phyloP scores from a whole-genome alignment of 371 early-diverging fungal genomes.

The Phascolomyces articulosus region DNA sequence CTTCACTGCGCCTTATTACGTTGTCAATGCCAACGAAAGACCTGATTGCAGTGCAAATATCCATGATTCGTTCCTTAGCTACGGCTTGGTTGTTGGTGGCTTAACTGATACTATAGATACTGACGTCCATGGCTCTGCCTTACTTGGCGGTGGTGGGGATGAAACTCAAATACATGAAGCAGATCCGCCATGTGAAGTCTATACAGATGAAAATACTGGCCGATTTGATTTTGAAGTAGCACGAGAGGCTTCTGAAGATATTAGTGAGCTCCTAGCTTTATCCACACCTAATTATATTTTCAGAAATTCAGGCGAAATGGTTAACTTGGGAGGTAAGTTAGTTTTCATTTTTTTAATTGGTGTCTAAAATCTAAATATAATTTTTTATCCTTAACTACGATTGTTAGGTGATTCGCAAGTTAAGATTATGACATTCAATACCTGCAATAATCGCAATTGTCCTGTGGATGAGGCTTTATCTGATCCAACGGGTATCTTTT shows the following conservation, averaged over 20 bases:
- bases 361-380: no score
- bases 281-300: not conserved
- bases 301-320: not conserved
- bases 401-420: no score
- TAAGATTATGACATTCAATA: slow-evolving; percentile 17
- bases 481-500: slow-evolving; percentile 10
- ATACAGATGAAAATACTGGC: not conserved
- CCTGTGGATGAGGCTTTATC: not conserved
- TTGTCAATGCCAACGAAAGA: slow-evolving; percentile 22
- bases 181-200: not conserved
- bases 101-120: not conserved
- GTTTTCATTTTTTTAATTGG: no score
- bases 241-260: not conserved
- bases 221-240: not conserved
- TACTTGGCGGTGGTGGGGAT: not conserved
- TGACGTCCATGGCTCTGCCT: slow-evolving; percentile 18
- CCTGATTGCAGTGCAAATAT: not conserved
- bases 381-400: no score
- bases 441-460: slow-evolving; percentile 1
- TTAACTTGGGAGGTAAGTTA: not conserved
- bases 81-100: slow-evolving; percentile 16
- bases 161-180: not conserved
- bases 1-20: slow-evolving; percentile 13
- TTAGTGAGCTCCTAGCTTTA: not conserved
- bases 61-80: not conserved